Evolutionary conservation across 306 rosid species (phyloP).

Genomic region (Vigna trinervia): DNA sequence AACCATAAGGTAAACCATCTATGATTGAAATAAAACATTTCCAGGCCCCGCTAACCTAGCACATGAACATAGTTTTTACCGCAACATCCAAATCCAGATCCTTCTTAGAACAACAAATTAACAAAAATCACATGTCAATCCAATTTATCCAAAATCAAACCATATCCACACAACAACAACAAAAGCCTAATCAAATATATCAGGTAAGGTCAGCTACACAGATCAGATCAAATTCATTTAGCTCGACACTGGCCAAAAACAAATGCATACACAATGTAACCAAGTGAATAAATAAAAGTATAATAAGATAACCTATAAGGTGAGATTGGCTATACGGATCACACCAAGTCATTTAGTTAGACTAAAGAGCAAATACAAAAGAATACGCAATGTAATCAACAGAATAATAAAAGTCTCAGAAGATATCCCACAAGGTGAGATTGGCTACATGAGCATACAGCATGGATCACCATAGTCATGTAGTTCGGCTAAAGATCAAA

Average conservation of each 20-base stretch:
- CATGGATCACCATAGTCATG: not conserved
- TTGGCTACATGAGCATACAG: not conserved
- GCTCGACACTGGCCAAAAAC: not conserved
- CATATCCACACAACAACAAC: not conserved
- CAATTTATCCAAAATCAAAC: constrained; percentile 2
- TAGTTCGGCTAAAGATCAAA: not conserved
- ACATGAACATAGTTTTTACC: not conserved
- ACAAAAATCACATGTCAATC: constrained; percentile 38
- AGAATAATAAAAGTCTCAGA: not conserved
- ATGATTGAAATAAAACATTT: constrained; percentile 21
- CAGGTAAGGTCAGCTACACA: not conserved
- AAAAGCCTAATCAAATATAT: not conserved
- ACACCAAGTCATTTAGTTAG: not conserved
- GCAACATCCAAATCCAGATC: constrained; percentile 54
- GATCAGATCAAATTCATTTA: not conserved
- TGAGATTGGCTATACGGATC: not conserved
- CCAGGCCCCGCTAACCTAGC: not conserved
- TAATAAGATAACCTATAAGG: not conserved
- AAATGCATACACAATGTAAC: not conserved
- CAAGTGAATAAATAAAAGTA: not conserved
- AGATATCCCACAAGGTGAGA: not conserved
- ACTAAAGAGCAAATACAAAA: not conserved
- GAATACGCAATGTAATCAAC: not conserved
- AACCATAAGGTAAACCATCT: constrained; percentile 27
- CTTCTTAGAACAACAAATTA: constrained; percentile 16